Evolutionary conservation across 2,329 filamentous ascomycete genomes (phyloP).

Genomic region (Aspergillus brunneoviolaceus): DNA sequence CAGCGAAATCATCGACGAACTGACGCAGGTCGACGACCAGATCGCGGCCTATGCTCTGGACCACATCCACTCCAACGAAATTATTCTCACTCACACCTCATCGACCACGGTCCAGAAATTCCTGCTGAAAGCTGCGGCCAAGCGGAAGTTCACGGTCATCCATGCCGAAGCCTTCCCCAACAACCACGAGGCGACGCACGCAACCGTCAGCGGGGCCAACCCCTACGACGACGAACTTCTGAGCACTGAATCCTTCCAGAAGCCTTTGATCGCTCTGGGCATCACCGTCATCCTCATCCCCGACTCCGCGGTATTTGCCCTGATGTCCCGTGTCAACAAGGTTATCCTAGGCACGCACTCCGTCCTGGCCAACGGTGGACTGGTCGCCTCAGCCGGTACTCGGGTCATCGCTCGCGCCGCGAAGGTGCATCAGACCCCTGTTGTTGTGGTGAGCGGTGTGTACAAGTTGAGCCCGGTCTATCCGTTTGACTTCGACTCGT

Average conservation of each 20-base stretch:
- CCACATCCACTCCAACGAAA: constrained; percentile 90
- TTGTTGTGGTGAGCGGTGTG: constrained; percentile 84
- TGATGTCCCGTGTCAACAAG: constrained; percentile 95
- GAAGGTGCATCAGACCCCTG: constrained; percentile 75
- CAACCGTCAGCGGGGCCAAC: constrained; percentile 57
- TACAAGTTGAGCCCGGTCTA: constrained; percentile 93
- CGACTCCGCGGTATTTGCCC: constrained; percentile 82
- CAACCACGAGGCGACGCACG: constrained; percentile 64
- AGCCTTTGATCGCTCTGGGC: constrained; percentile 73
- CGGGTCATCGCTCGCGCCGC: constrained; percentile 81
- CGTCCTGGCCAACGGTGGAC: constrained; percentile 82
- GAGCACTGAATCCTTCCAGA: constrained; percentile 61
- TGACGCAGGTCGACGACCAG: constrained; percentile 88
- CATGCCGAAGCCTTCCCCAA: constrained; percentile 74
- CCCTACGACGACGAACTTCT: constrained; percentile 50
- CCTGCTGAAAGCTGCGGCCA: constrained; percentile 79
- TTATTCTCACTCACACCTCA: constrained; percentile 84
- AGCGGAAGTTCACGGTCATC: constrained; percentile 88
- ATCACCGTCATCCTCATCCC: constrained; percentile 81
- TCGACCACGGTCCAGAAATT: constrained; percentile 87
- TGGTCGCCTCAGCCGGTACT: constrained; percentile 82
- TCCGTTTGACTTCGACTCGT: constrained; percentile 74
- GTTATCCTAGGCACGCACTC: constrained; percentile 86
- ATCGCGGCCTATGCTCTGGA: constrained; percentile 86
- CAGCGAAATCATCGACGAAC: constrained; percentile 92